Percentiles rank a stretch among this genome's conserved stretches.
Conservation (phyloP, 2,329 filamentous ascomycete genomes). For the Colletotrichum lini region DNA sequence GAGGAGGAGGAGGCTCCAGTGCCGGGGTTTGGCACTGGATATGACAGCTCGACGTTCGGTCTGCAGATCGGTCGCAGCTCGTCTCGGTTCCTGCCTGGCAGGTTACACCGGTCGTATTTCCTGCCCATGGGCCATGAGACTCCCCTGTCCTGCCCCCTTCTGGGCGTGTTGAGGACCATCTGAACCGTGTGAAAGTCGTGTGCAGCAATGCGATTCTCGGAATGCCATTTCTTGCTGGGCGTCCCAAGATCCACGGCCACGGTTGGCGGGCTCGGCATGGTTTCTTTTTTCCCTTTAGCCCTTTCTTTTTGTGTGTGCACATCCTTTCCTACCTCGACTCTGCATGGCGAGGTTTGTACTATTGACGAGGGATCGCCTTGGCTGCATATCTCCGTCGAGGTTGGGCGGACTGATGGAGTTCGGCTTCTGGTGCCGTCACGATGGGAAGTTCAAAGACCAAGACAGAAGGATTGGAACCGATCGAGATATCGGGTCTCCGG, state of each 20-base stretch:
- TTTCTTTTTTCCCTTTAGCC: neutral
- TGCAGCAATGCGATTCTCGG: conserved; percentile 2
- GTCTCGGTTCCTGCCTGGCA: neutral
- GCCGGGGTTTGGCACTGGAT: neutral
- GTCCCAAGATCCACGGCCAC: neutral
- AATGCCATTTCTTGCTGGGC: neutral
- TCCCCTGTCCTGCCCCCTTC: neutral
- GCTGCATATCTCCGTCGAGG: too few species aligned
- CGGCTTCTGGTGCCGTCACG: neutral
- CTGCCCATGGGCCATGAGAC: neutral
- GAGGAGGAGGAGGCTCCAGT: neutral
- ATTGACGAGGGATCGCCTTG: too few species aligned
- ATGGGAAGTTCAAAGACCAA: neutral
- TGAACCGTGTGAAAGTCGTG: neutral
- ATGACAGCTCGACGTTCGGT: conserved; percentile 3
- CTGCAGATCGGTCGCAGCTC: neutral
- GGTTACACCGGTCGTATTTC: neutral
- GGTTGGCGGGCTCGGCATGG: neutral
- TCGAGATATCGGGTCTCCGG: conserved; percentile 6
- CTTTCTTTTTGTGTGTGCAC: too few species aligned
- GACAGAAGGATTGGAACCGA: neutral
- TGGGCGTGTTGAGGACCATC: neutral
- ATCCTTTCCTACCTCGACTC: neutral
- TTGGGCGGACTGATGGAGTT: too few species aligned
- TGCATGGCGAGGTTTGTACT: neutral